Conservation (phyloP, 169 alveolate species). For the Plasmodium coatneyi region DNA sequence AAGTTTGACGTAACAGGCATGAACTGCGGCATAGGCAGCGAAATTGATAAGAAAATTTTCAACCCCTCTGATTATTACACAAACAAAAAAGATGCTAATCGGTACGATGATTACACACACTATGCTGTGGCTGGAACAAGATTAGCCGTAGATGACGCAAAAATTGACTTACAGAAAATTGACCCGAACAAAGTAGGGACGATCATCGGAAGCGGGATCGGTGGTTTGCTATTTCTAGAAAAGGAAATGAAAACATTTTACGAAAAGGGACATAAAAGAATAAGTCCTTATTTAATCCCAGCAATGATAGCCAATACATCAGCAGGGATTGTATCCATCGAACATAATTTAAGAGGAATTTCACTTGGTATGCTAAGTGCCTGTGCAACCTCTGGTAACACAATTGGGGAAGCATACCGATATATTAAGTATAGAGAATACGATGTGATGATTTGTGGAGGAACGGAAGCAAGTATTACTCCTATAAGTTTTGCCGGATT, state of each 20-base stretch:
- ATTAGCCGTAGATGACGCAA: slow-evolving; percentile 82
- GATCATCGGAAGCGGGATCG: slow-evolving; percentile 83
- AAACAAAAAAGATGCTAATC: slow-evolving; percentile 78
- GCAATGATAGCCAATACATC: slow-evolving; percentile 86
- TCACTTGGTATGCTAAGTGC: slow-evolving; percentile 85
- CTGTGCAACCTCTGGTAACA: slow-evolving; percentile 88
- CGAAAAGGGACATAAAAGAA: slow-evolving; percentile 77
- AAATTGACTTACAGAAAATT: slow-evolving; percentile 44
- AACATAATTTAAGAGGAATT: slow-evolving; percentile 79
- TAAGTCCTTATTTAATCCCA: slow-evolving; percentile 81
- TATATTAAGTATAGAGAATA: slow-evolving; percentile 85
- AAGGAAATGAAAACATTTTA: slow-evolving; percentile 75
- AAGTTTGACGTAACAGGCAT: slow-evolving; percentile 80
- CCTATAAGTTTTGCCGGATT: slow-evolving; percentile 86
- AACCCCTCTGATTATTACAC: slow-evolving; percentile 77
- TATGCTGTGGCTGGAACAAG: slow-evolving; percentile 84
- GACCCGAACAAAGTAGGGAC: slow-evolving; percentile 78
- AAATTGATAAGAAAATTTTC: slow-evolving; percentile 62
- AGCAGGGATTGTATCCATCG: slow-evolving; percentile 81
- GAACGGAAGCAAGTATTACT: slow-evolving; percentile 88
- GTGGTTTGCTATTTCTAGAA: slow-evolving; percentile 78
- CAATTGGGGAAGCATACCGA: slow-evolving; percentile 88
- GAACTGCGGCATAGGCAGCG: slow-evolving; percentile 83
- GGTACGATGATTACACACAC: slow-evolving; percentile 82
- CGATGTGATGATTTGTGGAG: slow-evolving; percentile 89